phyloP scores from a whole-genome alignment of 768 basidiomycete genomes.

The Suillus cothurnatus region DNA sequence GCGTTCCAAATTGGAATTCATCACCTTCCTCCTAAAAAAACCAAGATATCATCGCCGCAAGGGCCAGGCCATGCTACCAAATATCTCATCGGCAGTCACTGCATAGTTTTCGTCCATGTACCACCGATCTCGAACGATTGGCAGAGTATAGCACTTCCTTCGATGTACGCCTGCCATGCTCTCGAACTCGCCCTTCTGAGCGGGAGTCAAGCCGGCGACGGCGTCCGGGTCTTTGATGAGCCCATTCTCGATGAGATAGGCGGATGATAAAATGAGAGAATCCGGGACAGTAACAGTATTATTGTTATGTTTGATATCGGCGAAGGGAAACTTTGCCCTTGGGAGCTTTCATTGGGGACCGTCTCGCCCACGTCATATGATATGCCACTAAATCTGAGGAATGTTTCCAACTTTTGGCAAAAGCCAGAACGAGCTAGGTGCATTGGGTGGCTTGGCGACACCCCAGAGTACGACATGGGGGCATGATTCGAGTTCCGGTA shows the following conservation, averaged over 20 bases:
- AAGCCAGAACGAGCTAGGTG: slow-evolving; percentile 32
- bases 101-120: slow-evolving; percentile 28
- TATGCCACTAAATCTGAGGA: slow-evolving; percentile 28
- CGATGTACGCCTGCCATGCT: slow-evolving; percentile 36
- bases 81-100: slow-evolving; percentile 15
- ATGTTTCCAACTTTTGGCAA: slow-evolving; percentile 37
- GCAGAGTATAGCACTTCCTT: slow-evolving; percentile 32
- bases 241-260: slow-evolving; percentile 28
- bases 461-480: slow-evolving; percentile 30
- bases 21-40: slow-evolving; percentile 23
- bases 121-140: slow-evolving; percentile 36
- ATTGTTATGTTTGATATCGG: slow-evolving; percentile 28
- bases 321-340: slow-evolving; percentile 37
- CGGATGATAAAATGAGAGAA: slow-evolving; percentile 37
- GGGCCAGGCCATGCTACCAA: slow-evolving; percentile 19
- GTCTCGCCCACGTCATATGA: slow-evolving; percentile 31
- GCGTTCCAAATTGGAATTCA: slow-evolving; percentile 19
- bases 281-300: slow-evolving; percentile 27
- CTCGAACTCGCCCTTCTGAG: slow-evolving; percentile 35
- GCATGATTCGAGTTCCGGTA: neutral
- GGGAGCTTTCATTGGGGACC: slow-evolving; percentile 28
- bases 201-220: slow-evolving; percentile 25
- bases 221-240: slow-evolving; percentile 32
- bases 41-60: slow-evolving; percentile 27
- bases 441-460: slow-evolving; percentile 22